These are phyloP conservation scores for Neofusicoccum umdonicola DNA, from an alignment of 2,329 filamentous ascomycete species.

Conservation along the genomic window DNA sequence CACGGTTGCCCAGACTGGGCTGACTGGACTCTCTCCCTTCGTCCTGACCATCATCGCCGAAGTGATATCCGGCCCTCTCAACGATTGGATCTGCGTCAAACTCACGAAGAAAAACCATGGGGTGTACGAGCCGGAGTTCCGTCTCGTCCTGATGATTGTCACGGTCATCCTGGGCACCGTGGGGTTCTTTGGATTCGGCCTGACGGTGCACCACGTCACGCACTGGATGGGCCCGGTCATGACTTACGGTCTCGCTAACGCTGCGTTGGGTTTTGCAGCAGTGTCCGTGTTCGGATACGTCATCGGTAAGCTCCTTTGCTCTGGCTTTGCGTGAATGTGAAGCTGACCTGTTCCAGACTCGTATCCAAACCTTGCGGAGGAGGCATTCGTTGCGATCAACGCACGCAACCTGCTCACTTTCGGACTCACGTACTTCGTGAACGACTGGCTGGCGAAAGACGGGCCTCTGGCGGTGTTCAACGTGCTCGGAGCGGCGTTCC, in stretches of 20 bases:
- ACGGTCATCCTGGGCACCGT: conserved; percentile 36
- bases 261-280: conserved; percentile 28
- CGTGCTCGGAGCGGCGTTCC: conserved; percentile 35
- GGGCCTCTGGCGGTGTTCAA: conserved; percentile 30
- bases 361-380: conserved; percentile 47
- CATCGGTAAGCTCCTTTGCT: conserved; percentile 29
- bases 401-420: conserved; percentile 50
- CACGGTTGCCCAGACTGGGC: conserved; percentile 47
- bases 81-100: conserved; percentile 41
- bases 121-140: conserved; percentile 30
- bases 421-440: conserved; percentile 43
- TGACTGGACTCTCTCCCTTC: conserved; percentile 53
- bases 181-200: conserved; percentile 42
- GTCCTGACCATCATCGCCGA: conserved; percentile 49
- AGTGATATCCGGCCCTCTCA: conserved; percentile 44
- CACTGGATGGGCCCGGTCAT: conserved; percentile 19
- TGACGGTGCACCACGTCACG: conserved; percentile 30
- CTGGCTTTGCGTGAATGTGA: not conserved
- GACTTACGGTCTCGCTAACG: conserved; percentile 45
- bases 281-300: conserved; percentile 51
- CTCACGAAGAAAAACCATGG: conserved; percentile 26
- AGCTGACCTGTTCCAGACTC: conserved; percentile 28
- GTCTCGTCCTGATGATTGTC: conserved; percentile 24
- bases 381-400: conserved; percentile 54
- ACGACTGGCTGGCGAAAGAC: conserved; percentile 29